Conservation (phyloP, 805 yeast species). For the Ascoidea asiatica region DNA sequence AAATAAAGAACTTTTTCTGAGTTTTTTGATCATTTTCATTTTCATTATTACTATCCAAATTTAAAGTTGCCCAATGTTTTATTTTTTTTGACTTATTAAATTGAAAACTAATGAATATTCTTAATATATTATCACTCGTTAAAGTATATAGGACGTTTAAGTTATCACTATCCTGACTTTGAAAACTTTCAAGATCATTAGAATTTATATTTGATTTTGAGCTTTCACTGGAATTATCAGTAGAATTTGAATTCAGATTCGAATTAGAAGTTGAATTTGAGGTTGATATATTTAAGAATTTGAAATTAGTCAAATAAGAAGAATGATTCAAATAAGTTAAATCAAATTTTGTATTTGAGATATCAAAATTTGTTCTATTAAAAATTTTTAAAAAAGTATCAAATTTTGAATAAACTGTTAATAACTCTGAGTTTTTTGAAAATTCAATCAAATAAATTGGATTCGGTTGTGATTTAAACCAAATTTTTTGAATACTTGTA, state of each 20-base stretch:
- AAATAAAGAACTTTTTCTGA: slow-evolving; percentile 18
- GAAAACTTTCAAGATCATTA: slow-evolving; percentile 51
- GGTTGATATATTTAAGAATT: slow-evolving; percentile 4
- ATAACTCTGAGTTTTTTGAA: slow-evolving; percentile 53
- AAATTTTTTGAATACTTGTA: slow-evolving; percentile 15
- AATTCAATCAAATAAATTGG: slow-evolving; percentile 45
- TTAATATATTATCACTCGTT: slow-evolving; percentile 20
- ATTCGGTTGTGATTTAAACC: slow-evolving; percentile 38
- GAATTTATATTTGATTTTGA: slow-evolving; percentile 38
- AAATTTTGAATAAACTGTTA: slow-evolving; percentile 48
- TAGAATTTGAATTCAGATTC: neutral
- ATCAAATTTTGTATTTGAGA: slow-evolving; percentile 51
- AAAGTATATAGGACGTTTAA: too few relatives aligned
- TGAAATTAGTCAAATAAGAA: slow-evolving; percentile 35
- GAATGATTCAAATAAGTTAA: slow-evolving; percentile 58
- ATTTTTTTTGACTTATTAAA: slow-evolving; percentile 28
- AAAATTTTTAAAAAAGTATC: slow-evolving; percentile 67
- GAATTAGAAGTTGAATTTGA: neutral
- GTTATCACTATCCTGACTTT: too few relatives aligned
- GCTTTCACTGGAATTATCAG: slow-evolving; percentile 17
- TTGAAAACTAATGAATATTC: too few relatives aligned
- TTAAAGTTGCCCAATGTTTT: slow-evolving; percentile 40
- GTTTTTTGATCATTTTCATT: neutral
- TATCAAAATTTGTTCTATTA: slow-evolving; percentile 60
- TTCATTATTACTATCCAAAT: slow-evolving; percentile 13